phyloP scores from a whole-genome alignment of 352 stramenopile species.

The Pythium phragmitis region DNA sequence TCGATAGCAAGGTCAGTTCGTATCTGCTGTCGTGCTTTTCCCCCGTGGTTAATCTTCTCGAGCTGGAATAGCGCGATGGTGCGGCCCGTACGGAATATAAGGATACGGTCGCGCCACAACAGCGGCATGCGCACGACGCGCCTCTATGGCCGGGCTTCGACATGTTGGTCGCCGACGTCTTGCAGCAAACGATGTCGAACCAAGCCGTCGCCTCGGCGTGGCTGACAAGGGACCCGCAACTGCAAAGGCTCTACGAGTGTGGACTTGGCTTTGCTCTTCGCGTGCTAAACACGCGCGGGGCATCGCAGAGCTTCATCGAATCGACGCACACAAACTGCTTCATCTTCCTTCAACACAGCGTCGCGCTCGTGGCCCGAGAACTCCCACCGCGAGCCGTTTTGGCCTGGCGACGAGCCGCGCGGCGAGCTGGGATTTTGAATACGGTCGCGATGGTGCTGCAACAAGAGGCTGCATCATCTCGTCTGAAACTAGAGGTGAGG shows the following conservation, averaged over 20 bases:
- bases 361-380: not conserved
- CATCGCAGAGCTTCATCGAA: not conserved
- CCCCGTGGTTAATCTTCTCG: too few species aligned
- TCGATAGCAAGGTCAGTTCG: too few species aligned
- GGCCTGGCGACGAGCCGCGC: conserved; percentile 3
- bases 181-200: conserved; percentile 4
- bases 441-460: not conserved
- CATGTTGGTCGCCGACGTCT: not conserved
- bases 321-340: conserved; percentile 11
- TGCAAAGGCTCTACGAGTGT: not conserved
- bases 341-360: not conserved
- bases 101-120: not conserved
- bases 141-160: not conserved
- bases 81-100: too few species aligned
- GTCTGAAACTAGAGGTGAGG: not conserved
- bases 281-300: not conserved
- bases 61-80: too few species aligned
- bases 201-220: not conserved
- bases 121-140: not conserved
- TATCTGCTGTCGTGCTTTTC: too few species aligned
- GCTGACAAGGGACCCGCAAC: not conserved
- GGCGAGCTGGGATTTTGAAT: not conserved
- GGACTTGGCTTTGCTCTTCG: conserved; percentile 7
- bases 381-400: not conserved
- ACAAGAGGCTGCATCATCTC: not conserved